phyloP scores from a whole-genome alignment of 192 early-diverging fungal species.

The Coemansia sp. region DNA sequence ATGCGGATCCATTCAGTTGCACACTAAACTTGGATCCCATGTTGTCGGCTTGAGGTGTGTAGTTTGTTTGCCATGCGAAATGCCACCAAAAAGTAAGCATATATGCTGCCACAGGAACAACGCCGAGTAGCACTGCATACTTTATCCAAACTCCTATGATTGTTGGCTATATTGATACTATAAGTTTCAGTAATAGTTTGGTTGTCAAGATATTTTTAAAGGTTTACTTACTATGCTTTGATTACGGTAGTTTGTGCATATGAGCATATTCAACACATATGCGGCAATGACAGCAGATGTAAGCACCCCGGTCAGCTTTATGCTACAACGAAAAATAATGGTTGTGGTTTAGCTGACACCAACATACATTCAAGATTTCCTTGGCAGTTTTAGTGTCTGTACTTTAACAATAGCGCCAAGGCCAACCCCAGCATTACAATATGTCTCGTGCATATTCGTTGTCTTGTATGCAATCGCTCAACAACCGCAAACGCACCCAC shows the following conservation, averaged over 20 bases:
- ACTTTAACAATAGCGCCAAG: not conserved
- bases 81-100: constrained; percentile 74
- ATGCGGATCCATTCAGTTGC: constrained; percentile 70
- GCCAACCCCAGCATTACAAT: not conserved
- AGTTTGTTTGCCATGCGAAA: constrained; percentile 72
- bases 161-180: too few relatives aligned
- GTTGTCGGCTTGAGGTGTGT: constrained; percentile 79
- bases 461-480: not conserved
- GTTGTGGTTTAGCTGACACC: not conserved
- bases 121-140: not conserved
- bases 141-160: not conserved
- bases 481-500: constrained; percentile 4
- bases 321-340: not conserved
- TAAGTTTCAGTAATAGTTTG: too few relatives aligned
- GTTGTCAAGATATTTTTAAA: too few relatives aligned
- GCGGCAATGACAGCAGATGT: not conserved
- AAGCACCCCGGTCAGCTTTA: not conserved
- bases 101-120: constrained; percentile 76
- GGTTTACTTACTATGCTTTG: not conserved
- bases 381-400: not conserved
- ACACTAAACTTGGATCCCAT: constrained; percentile 95
- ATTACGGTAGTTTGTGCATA: not conserved
- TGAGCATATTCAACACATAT: not conserved
- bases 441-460: not conserved
- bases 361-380: too few relatives aligned